Evolutionary conservation across 148 eudicot genomes (phyloP).

Genomic region (Cornus controversa): DNA sequence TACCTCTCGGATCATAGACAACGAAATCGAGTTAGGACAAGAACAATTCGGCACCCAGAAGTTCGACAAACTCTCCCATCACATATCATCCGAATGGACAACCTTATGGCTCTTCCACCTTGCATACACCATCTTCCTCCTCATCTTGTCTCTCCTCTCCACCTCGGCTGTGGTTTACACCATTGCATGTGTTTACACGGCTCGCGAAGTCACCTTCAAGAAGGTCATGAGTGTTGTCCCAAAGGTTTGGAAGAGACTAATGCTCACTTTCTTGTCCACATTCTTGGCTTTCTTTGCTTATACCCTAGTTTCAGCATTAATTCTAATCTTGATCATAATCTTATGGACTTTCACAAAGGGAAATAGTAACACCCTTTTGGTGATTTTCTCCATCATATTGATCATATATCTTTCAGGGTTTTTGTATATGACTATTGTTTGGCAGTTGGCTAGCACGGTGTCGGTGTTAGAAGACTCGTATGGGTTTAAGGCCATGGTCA

Average conservation of each 20-base stretch:
- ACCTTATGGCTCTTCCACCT: conserved; percentile 5
- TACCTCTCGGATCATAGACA: neutral
- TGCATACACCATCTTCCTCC: conserved; percentile 11
- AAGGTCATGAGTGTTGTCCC: conserved; percentile 17
- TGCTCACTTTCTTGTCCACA: conserved; percentile 12
- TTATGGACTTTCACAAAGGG: too few species aligned
- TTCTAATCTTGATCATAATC: neutral
- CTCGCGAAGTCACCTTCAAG: conserved; percentile 11
- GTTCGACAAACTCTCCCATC: neutral
- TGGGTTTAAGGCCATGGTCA: conserved; percentile 15
- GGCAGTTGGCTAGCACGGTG: conserved; percentile 20
- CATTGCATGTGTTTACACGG: conserved; percentile 17
- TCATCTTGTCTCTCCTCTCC: conserved; percentile 21
- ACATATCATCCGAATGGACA: neutral
- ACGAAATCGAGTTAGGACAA: neutral
- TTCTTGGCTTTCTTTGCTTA: neutral
- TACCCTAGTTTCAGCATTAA: neutral
- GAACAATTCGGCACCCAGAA: neutral
- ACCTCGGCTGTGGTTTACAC: conserved; percentile 22
- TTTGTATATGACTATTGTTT: conserved; percentile 8
- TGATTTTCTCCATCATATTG: neutral
- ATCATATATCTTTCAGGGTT: neutral
- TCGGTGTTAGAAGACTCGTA: conserved; percentile 16
- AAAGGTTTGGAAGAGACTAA: conserved; percentile 14
- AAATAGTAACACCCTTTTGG: neutral